Conservation (phyloP, 495 filamentous ascomycete genomes). For the Penicillium tannophilum region DNA sequence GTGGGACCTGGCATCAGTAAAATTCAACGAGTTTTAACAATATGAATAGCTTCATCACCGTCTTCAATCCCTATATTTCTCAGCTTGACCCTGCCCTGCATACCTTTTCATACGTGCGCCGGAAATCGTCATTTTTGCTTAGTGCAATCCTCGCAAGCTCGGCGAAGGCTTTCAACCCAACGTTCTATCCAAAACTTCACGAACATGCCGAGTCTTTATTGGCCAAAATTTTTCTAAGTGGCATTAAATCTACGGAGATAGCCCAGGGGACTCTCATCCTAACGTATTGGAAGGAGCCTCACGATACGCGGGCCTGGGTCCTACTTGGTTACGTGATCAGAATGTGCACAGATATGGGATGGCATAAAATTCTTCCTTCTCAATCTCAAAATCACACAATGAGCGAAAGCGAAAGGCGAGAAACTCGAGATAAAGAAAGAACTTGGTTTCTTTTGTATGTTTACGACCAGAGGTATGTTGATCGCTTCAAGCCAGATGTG, state of each 20-base stretch:
- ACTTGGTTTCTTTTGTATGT: constrained; percentile 31
- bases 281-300: constrained; percentile 31
- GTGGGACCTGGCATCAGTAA: background rate
- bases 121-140: constrained; percentile 25
- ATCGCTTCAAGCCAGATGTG: constrained; percentile 3
- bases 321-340: constrained; percentile 26
- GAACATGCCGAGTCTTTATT: constrained; percentile 24
- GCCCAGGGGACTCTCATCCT: constrained; percentile 23
- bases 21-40: constrained; percentile 8
- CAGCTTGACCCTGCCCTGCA: constrained; percentile 27
- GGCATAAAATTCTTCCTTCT: constrained; percentile 19
- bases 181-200: constrained; percentile 18
- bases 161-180: constrained; percentile 25
- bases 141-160: constrained; percentile 21
- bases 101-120: constrained; percentile 24
- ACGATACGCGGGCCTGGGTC: constrained; percentile 28
- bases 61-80: constrained; percentile 26
- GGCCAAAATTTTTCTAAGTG: constrained; percentile 16
- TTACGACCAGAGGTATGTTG: constrained; percentile 27
- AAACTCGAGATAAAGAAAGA: constrained; percentile 23
- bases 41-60: constrained; percentile 22
- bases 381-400: constrained; percentile 4
- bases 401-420: constrained; percentile 13
- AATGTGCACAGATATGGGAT: constrained; percentile 28
- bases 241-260: constrained; percentile 23